Evolutionary conservation across 192 early-diverging fungal species (phyloP).

Genomic region (Rhizophagus clarus): DNA sequence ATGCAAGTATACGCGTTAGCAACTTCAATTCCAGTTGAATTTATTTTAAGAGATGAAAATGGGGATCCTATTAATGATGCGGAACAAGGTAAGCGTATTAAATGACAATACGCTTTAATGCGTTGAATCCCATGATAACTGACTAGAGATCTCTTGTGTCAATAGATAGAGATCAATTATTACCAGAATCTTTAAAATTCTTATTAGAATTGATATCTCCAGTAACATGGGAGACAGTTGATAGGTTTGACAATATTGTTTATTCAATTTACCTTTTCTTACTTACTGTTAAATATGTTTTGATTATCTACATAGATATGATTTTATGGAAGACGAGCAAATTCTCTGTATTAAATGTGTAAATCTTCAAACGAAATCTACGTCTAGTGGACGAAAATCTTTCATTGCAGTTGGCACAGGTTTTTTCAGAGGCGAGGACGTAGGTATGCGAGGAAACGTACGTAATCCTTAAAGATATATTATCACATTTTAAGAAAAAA

Average conservation of each 20-base stretch:
- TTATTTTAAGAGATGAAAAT: slow-evolving; percentile 74
- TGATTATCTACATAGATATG: slow-evolving; percentile 38
- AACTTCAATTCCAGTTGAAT: slow-evolving; percentile 64
- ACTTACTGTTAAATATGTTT: slow-evolving; percentile 23
- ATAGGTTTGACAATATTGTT: slow-evolving; percentile 49
- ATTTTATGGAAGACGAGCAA: slow-evolving; percentile 83
- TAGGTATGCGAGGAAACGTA: slow-evolving; percentile 82
- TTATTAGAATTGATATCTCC: slow-evolving; percentile 89
- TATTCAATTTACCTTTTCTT: slow-evolving; percentile 27
- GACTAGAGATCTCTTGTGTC: slow-evolving; percentile 8
- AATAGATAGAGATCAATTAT: slow-evolving; percentile 47
- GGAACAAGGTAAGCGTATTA: slow-evolving; percentile 22
- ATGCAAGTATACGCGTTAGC: slow-evolving; percentile 83
- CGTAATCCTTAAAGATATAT: neutral
- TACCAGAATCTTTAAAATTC: slow-evolving; percentile 64
- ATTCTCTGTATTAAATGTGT: slow-evolving; percentile 76
- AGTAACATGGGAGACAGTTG: slow-evolving; percentile 93
- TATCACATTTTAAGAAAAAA: no score
- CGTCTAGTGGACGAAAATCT: slow-evolving; percentile 78
- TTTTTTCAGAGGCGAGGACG: slow-evolving; percentile 88
- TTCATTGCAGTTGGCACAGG: slow-evolving; percentile 90
- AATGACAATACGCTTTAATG: slow-evolving; percentile 10
- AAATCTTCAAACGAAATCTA: slow-evolving; percentile 82
- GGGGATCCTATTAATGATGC: slow-evolving; percentile 47
- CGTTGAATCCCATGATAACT: slow-evolving; percentile 6